These are phyloP conservation scores for Dendrobium nobile DNA, from an alignment of 106 monocot genomes.

Conservation along the genomic window DNA sequence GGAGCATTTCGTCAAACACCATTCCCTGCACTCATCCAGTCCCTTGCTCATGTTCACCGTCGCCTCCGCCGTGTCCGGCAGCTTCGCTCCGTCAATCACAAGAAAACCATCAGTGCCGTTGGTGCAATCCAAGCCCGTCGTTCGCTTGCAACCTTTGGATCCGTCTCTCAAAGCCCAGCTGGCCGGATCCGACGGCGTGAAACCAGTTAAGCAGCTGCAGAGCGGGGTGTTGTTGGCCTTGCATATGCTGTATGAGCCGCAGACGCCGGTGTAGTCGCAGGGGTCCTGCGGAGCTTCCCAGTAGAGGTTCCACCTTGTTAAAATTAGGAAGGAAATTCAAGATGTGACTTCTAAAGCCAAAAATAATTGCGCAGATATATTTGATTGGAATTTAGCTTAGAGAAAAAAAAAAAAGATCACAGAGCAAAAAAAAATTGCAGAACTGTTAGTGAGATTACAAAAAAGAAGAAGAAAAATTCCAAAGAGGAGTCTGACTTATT, in stretches of 20 bases:
- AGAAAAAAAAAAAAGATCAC: too few relatives aligned
- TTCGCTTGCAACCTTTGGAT: conserved; percentile 33
- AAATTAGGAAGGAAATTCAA: too few relatives aligned
- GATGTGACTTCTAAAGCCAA: too few relatives aligned
- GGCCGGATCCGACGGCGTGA: conserved; percentile 21
- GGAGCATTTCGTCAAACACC: conserved; percentile 39
- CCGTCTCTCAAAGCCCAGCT: conserved; percentile 25
- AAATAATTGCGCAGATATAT: too few relatives aligned
- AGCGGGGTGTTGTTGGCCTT: conserved; percentile 13
- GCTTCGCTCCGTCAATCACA: conserved; percentile 12
- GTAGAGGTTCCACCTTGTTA: conserved; percentile 23
- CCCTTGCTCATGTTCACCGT: neutral
- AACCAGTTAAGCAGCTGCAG: conserved; percentile 43
- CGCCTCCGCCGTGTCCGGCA: conserved; percentile 23
- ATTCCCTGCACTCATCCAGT: neutral
- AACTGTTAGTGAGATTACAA: too few relatives aligned
- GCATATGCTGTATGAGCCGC: conserved; percentile 49
- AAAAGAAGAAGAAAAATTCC: too few relatives aligned
- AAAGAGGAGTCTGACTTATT: too few relatives aligned
- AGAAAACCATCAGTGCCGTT: conserved; percentile 27
- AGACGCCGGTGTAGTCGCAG: conserved; percentile 25
- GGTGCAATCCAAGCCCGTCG: conserved; percentile 27
- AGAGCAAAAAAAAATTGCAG: too few relatives aligned
- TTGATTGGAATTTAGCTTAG: too few relatives aligned
- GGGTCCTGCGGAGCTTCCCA: conserved; percentile 21